These are phyloP conservation scores for Xanthoparmelia taractica DNA, from an alignment of 495 filamentous ascomycete species.

Conservation along the genomic window DNA sequence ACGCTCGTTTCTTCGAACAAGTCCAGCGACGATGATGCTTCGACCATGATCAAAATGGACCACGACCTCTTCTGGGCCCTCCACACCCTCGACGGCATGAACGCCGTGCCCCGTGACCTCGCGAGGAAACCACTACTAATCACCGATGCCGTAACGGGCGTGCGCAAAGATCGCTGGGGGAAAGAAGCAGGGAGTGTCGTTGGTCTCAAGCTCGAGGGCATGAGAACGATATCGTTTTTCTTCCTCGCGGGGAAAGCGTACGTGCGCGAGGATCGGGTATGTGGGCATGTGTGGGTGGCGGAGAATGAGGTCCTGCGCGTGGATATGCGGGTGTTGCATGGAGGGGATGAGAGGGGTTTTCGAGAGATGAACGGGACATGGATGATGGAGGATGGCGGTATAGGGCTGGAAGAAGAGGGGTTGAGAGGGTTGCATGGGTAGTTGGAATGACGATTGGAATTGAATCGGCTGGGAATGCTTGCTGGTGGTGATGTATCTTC, in stretches of 20 bases:
- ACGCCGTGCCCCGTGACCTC: neutral
- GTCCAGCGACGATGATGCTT: neutral
- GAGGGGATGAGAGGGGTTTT: neutral
- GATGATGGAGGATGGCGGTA: neutral
- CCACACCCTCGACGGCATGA: neutral
- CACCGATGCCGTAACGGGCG: neutral
- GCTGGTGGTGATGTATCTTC: neutral
- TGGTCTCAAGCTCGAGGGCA: neutral
- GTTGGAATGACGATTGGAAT: neutral
- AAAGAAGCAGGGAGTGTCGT: neutral
- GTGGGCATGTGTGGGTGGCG: neutral
- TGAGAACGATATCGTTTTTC: neutral
- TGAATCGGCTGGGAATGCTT: neutral
- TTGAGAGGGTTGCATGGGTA: neutral
- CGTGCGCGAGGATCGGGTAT: neutral
- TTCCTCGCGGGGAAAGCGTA: neutral
- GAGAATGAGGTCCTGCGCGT: neutral
- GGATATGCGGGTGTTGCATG: neutral
- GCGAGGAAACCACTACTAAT: neutral
- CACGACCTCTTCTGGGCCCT: slow-evolving; percentile 1
- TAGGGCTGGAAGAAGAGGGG: neutral
- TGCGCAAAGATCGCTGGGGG: neutral
- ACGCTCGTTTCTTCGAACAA: neutral
- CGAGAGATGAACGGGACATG: neutral
- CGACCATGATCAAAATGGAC: neutral